Base-by-base conservation (phyloP, 257 asterid genomes). In the Solanum arcanum region DNA sequence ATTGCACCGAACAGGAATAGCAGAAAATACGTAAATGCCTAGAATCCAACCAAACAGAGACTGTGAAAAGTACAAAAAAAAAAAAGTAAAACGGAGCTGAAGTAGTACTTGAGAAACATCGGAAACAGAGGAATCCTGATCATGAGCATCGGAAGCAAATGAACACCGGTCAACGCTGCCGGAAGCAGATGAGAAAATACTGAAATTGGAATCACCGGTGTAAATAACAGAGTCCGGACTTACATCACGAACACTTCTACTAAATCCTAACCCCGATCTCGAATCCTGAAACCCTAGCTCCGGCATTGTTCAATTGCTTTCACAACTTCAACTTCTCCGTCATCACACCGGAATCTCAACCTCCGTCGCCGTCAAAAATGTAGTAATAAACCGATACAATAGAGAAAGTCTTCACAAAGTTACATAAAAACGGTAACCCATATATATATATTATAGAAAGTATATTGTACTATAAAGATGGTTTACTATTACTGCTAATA, bases 101-200 rank as follows among this genome's bases (percentile, higher is more conserved):
- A 9, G n/a, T 37, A 70, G 91, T 92, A 94, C 98, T 76, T 91
- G 97, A 86, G 94, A 91, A 78, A 78, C 83, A 41, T 86, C 90
- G 70, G 97, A 92, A 78, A 94, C 90, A 41, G 89, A 85, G 64
- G 94, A 92, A 39, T 93, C 93, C 76, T 91, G 96, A 89, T 95
- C 96, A 56, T 91, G 95, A n/a, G 87, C 91, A 89, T 95, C 98
- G 59, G 98, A 95, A 77, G 99, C 94, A 41, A 94, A 95, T 86
- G 99, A 97, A 90, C 98, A 94, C 84, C 99, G 98, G 82, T 95
- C 99, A 20, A 95, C 98, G 89, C 98, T 95, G 15, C 92, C 99
- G 46, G 99, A 94, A 90, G 97, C 94, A 15, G 98, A 97, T 23
- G 99, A 97, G 91, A 95, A 95, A 56, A 93, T 92, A 88, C 99